Evolutionary conservation across 1,284 basidiomycete genomes (phyloP), one percentile per base, ranked within the genome.

Genomic region (Ustilago loliicola): DNA sequence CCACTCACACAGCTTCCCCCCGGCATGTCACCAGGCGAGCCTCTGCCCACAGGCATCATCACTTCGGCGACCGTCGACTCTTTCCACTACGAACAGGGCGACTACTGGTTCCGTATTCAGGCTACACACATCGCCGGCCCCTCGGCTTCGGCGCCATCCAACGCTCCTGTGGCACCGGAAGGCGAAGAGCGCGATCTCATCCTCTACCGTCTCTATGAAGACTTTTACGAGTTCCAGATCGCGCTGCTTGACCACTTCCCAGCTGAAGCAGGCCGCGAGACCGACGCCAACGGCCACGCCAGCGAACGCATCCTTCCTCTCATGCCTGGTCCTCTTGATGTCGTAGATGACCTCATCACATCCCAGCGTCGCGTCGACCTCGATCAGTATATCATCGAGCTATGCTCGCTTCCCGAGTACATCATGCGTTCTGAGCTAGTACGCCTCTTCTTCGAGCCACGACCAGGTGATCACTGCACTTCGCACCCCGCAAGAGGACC

Each of bases 161-260:
- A 77, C 29, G 72, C 65, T 1, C 79, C 82, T 29, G 63, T 63
- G 17, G 77, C 81, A 2, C 73, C 76, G 3, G 77, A 74, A 3
- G 83, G 83, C 36, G 81, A 85, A 66, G 77, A 79, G 15, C 93
- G 91, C 82, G 91, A 94, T 30, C 91, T 99, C 61, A 92, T 96
- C 76, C 90, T 99, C 47, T 98, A 97, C 88, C 91, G 97, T 58
- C 91, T 94, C 19, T 99, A 99, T 88, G 94, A 97, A 84, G 96
- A 99, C 87, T 99, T 99, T 87, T 97, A 96, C 88, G 94, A 96
- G 82, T 98, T 98, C 87, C 97, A 99, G 85, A 93, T 97, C 62
- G 89, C 91, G 10, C 90, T 99, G 40, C 59, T 72, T 34, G 70
- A 79, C 53, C 77, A 76, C 30, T 72, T 72, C 63, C 72, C 77